These are phyloP conservation scores for Colletotrichum horii DNA, from an alignment of 2,329 filamentous ascomycete genomes.

Conservation along the genomic window DNA sequence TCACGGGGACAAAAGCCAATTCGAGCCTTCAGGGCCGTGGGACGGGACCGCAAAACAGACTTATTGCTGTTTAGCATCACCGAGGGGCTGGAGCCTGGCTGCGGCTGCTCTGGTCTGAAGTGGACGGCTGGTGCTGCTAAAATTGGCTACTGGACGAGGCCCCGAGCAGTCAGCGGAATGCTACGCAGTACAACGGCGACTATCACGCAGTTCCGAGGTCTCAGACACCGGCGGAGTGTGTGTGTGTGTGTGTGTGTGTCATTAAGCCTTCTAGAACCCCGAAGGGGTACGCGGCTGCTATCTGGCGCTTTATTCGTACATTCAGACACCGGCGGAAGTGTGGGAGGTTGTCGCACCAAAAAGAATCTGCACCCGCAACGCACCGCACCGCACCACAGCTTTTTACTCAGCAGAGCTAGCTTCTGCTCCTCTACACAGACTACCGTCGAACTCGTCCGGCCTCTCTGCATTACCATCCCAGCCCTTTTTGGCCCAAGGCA, in stretches of 20 bases:
- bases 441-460: conserved; percentile 4
- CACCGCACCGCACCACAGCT: neutral
- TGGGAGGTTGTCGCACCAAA: conserved; percentile 11
- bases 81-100: neutral
- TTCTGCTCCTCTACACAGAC: neutral
- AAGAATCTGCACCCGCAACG: neutral
- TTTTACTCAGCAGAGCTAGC: neutral
- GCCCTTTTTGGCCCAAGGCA: neutral
- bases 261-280: no score
- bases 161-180: neutral
- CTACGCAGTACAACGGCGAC: neutral
- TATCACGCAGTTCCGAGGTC: conserved; percentile 19
- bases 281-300: no score
- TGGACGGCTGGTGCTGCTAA: conserved; percentile 8
- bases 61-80: neutral
- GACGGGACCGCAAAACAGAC: conserved; percentile 5
- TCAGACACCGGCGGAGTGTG: conserved; percentile 16
- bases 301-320: no score
- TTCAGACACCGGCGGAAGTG: conserved; percentile 15
- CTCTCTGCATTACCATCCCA: conserved; percentile 8
- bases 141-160: conserved; percentile 3
- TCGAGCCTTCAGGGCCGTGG: neutral
- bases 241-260: no score
- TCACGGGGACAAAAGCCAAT: neutral
- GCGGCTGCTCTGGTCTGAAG: conserved; percentile 2